Evolutionary conservation across 148 eudicot species (phyloP), one percentile per base, ranked within the genome.

Genomic region (Tetragonia tetragonoides): DNA sequence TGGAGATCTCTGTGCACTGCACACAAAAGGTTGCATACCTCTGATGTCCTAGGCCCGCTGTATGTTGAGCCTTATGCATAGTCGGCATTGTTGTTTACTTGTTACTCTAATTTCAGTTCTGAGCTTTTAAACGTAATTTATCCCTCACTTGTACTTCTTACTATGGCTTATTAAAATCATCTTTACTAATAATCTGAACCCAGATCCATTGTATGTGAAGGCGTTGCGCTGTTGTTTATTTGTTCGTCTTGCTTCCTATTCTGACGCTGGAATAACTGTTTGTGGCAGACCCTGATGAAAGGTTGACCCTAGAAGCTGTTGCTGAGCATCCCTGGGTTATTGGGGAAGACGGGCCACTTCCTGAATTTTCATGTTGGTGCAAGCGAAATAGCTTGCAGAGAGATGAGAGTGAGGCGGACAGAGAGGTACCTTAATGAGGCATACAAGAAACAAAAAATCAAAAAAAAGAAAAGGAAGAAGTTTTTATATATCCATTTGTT

Each of bases 311-410:
- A 18, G 87, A 86, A 66, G 87, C 66, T 69, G 97, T 86, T 61
- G 86, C 97, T 21, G 87, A 81, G 74, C 96, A 91, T 80, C 84
- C 92, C 1, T 95, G 99, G 99, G 86, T 93, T 74, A 72, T 88
- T 51, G 93, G 89, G 67, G 92, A 90, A 78, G 90, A 88, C 20
- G 99, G 97, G 39, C 93, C 92, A 3, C 85, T 95, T 69, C 94
- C 96, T 41, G 87, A 81, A 51, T 91, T 88, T 77, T 74, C 78
- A 47, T 95, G 99, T 78, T 95, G 99, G 97, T 93, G 97, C 82
- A 87, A 93, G 77, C 88, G 81, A 38, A 84, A 69, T 37, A 84
- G 76, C 51, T 74, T 79, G 82, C 85, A 83, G 68, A 71, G 68
- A 20, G 66, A 74, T 41, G 82, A 66, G 73, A 57, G 56, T 56